Percentiles rank a stretch among this genome's conserved stretches.
These are phyloP conservation scores for Lineolata rhizophorae DNA, from an alignment of 495 filamentous ascomycete genomes.

Conservation along the genomic window DNA sequence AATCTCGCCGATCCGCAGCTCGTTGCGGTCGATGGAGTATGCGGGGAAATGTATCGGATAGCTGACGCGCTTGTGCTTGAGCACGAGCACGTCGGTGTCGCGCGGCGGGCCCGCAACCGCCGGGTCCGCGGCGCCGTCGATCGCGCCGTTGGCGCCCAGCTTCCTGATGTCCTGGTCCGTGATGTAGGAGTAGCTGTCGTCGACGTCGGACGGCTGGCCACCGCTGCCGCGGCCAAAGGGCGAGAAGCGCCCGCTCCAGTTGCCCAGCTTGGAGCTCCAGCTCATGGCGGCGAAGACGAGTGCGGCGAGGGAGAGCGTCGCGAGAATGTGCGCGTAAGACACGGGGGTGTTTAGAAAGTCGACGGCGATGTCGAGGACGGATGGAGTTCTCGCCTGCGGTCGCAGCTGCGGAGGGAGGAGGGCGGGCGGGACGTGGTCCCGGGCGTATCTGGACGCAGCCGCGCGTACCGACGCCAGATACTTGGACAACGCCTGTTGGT, in stretches of 20 bases:
- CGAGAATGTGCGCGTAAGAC: too few species aligned
- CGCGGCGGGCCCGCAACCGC: background rate
- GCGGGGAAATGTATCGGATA: constrained; percentile 62
- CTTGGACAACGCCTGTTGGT: too few species aligned
- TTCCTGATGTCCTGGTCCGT: constrained; percentile 24
- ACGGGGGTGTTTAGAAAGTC: too few species aligned
- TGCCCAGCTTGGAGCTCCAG: constrained; percentile 34
- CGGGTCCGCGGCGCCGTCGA: constrained; percentile 20
- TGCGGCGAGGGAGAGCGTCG: constrained; percentile 22
- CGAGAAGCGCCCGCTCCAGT: constrained; percentile 24
- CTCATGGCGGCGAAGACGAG: constrained; percentile 37
- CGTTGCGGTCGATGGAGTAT: constrained; percentile 61
- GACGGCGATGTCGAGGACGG: too few species aligned
- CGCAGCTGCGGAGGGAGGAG: too few species aligned
- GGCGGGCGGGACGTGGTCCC: too few species aligned
- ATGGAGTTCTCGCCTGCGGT: too few species aligned
- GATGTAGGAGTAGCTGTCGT: constrained; percentile 64
- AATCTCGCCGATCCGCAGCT: constrained; percentile 44
- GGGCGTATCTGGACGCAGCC: too few species aligned
- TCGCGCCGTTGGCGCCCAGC: constrained; percentile 4
- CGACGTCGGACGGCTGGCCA: constrained; percentile 42
- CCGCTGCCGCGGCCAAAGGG: constrained; percentile 27
- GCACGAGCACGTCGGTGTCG: constrained; percentile 57
- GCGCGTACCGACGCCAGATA: too few species aligned
- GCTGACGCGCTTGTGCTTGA: constrained; percentile 46